Evolutionary conservation across 257 asterid genomes (phyloP).

Genomic region (Oldenlandia corymbosa): DNA sequence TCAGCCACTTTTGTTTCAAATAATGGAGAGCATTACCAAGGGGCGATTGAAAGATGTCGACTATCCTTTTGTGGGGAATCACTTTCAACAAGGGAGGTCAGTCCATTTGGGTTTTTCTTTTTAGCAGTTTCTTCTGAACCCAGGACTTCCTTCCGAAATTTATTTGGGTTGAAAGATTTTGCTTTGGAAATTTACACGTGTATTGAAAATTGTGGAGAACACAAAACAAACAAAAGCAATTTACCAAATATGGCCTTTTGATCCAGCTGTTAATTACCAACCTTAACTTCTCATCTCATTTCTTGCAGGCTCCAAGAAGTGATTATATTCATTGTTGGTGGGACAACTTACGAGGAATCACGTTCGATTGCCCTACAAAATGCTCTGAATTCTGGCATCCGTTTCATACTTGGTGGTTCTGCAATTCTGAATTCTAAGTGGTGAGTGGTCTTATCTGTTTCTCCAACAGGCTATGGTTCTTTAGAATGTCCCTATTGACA

Average conservation of each 20-base stretch:
- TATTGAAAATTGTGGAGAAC: no score
- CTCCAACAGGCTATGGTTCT: not conserved
- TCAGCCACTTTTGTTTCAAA: conserved; percentile 85
- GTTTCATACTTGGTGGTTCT: conserved; percentile 94
- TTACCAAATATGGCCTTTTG: not conserved
- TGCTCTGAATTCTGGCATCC: conserved; percentile 74
- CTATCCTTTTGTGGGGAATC: conserved; percentile 92
- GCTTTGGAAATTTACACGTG: no score
- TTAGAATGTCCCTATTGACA: not conserved
- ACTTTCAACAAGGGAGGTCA: conserved; percentile 89
- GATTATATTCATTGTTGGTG: conserved; percentile 81
- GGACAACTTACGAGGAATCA: conserved; percentile 96
- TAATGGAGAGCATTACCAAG: conserved; percentile 86
- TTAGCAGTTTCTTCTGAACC: not conserved
- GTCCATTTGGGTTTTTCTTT: conserved; percentile 11
- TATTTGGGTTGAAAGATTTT: no score
- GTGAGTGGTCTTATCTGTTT: conserved; percentile 23
- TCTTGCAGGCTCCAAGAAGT: conserved; percentile 84
- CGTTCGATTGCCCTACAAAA: conserved; percentile 77
- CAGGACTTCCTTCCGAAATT: no score
- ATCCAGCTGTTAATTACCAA: not conserved
- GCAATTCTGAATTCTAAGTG: conserved; percentile 81
- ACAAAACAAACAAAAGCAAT: no score
- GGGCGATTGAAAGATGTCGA: conserved; percentile 95
- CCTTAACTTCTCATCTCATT: not conserved